Conservation (phyloP, 148 eudicot genomes). For the Pharnaceum exiguum region DNA sequence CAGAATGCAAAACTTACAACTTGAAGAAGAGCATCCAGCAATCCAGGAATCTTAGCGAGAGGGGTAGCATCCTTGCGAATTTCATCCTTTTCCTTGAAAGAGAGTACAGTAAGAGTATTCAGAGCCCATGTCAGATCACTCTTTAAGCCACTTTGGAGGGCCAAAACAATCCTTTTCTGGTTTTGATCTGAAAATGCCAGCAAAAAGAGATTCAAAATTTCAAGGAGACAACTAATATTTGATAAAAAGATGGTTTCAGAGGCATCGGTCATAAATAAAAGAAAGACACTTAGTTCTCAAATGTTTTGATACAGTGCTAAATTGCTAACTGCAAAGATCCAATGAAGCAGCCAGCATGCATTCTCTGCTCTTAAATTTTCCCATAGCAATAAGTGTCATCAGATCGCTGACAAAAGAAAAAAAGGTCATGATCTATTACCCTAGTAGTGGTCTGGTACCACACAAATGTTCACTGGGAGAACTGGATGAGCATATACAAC, state of each 20-base stretch:
- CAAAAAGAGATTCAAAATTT: neutral
- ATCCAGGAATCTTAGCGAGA: constrained; percentile 82
- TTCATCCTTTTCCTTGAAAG: constrained; percentile 96
- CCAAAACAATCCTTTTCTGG: constrained; percentile 85
- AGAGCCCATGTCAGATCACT: constrained; percentile 95
- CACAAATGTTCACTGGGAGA: too few relatives aligned
- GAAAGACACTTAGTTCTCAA: too few relatives aligned
- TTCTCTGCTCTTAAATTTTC: too few relatives aligned
- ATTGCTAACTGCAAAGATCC: too few relatives aligned
- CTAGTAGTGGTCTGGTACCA: too few relatives aligned
- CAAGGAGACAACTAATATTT: neutral
- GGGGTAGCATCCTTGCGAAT: constrained; percentile 89
- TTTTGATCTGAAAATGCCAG: constrained; percentile 67
- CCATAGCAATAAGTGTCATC: too few relatives aligned
- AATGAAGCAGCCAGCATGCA: too few relatives aligned
- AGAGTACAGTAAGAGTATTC: constrained; percentile 79
- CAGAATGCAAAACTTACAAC: constrained; percentile 50
- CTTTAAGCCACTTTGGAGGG: constrained; percentile 96
- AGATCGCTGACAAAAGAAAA: too few relatives aligned
- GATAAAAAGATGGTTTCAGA: neutral
- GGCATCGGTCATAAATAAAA: too few relatives aligned
- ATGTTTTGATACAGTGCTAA: too few relatives aligned
- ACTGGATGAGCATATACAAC: too few relatives aligned
- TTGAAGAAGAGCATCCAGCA: constrained; percentile 97
- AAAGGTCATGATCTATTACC: too few relatives aligned